Evolutionary conservation across 768 basidiomycete species (phyloP).

Genomic region (Neoboletus subvelutipes): DNA sequence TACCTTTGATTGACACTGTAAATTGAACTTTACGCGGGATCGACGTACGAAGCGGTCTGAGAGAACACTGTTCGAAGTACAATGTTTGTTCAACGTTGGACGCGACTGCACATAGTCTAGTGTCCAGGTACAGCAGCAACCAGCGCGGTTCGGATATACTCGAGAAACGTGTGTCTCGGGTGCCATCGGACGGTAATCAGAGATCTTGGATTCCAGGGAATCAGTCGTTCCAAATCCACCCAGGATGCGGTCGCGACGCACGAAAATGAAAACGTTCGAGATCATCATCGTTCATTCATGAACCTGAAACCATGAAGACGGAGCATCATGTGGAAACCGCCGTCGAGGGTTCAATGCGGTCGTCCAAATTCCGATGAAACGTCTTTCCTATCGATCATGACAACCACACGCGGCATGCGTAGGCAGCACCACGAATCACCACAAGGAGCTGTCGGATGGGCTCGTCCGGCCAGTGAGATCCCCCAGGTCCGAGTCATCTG

Average conservation of each 20-base stretch:
- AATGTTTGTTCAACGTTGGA: not conserved
- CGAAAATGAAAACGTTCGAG: too few species aligned
- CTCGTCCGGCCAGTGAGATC: too few species aligned
- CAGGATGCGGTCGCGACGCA: too few species aligned
- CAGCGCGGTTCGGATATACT: not conserved
- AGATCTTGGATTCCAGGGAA: not conserved
- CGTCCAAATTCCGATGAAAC: not conserved
- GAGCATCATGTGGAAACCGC: not conserved
- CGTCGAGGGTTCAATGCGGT: not conserved
- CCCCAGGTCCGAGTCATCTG: too few species aligned
- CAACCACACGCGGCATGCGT: not conserved
- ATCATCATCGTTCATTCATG: too few species aligned
- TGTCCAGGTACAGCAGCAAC: not conserved
- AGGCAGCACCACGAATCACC: not conserved
- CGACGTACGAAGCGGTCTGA: not conserved
- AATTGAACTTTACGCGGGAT: not conserved
- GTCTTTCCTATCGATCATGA: not conserved
- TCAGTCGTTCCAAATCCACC: too few species aligned
- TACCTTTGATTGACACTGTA: not conserved
- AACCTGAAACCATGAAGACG: not conserved
- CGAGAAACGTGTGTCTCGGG: not conserved
- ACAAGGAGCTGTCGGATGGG: too few species aligned
- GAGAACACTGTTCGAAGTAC: not conserved
- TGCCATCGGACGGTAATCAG: not conserved
- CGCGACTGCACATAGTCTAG: not conserved